Percentiles rank a stretch among this genome's conserved stretches.
phyloP scores from a whole-genome alignment of 2,329 filamentous ascomycete species.

The Phialemonium atrogriseum region DNA sequence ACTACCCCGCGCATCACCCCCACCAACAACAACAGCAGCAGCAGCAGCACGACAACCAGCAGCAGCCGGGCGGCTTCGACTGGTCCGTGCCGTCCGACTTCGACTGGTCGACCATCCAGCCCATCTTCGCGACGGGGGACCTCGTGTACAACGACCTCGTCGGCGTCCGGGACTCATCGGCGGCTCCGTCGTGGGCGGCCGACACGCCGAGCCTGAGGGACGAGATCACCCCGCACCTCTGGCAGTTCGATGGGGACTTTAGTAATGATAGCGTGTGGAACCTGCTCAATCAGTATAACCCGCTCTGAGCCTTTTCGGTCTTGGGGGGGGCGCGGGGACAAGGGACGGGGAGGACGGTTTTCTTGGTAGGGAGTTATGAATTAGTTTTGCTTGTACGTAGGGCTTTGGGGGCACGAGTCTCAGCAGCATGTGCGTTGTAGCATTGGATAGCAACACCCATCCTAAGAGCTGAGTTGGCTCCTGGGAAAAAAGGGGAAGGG shows the following conservation, averaged over 20 bases:
- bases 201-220: slow-evolving; percentile 9
- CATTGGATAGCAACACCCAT: too few relatives aligned
- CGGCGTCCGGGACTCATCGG: slow-evolving; percentile 24
- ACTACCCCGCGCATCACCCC: slow-evolving; percentile 3
- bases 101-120: slow-evolving; percentile 42
- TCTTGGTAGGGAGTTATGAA: too few relatives aligned
- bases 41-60: slow-evolving; percentile 3
- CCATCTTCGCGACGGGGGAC: slow-evolving; percentile 49
- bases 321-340: too few relatives aligned
- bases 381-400: too few relatives aligned
- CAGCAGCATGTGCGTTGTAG: too few relatives aligned
- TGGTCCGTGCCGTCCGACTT: slow-evolving; percentile 36
- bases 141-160: slow-evolving; percentile 48
- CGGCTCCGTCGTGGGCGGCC: slow-evolving; percentile 12
- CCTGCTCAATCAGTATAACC: slow-evolving; percentile 18
- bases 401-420: too few relatives aligned
- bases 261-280: slow-evolving; percentile 21
- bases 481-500: too few relatives aligned
- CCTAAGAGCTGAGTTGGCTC: too few relatives aligned
- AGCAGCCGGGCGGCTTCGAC: slow-evolving; percentile 16
- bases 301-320: too few relatives aligned
- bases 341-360: too few relatives aligned
- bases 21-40: slow-evolving; percentile 3
- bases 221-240: slow-evolving; percentile 6
- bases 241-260: slow-evolving; percentile 18